Evolutionary conservation across 176 grass and related monocot genomes (phyloP).

Genomic region (Canna indica): DNA sequence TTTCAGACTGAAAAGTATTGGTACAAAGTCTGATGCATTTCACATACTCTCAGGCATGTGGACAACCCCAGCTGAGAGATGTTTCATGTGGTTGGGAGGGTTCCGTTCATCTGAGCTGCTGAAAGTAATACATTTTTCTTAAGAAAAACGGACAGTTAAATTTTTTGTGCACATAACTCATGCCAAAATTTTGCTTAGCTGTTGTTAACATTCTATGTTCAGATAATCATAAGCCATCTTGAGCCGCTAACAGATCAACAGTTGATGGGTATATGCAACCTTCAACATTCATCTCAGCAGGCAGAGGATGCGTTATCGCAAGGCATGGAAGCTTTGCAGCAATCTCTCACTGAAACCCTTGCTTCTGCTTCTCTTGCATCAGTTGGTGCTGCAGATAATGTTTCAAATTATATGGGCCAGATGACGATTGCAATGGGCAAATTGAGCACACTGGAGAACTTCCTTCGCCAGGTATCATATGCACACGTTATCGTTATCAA

Average conservation of each 20-base stretch:
- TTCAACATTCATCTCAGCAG: conserved; percentile 80
- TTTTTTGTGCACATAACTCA: too few species aligned
- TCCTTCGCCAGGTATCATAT: conserved; percentile 61
- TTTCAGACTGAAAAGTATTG: conserved; percentile 58
- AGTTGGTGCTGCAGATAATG: conserved; percentile 23
- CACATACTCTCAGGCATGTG: conserved; percentile 94
- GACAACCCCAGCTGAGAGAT: conserved; percentile 70
- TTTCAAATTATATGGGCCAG: conserved; percentile 88
- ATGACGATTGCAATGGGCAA: conserved; percentile 93
- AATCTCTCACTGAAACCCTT: conserved; percentile 52
- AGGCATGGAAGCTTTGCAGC: conserved; percentile 91
- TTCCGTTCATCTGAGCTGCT: conserved; percentile 82
- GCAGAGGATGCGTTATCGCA: conserved; percentile 91
- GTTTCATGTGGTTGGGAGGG: conserved; percentile 96
- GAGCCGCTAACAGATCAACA: conserved; percentile 73
- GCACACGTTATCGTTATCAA: too few species aligned
- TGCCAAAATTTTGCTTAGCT: too few species aligned
- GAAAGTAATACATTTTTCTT: conserved; percentile 23
- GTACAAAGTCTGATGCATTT: conserved; percentile 62
- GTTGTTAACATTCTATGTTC: neutral
- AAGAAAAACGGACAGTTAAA: neutral
- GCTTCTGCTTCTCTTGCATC: conserved; percentile 22
- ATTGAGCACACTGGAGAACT: conserved; percentile 70
- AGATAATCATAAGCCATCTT: conserved; percentile 52
- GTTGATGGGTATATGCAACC: conserved; percentile 73